Conservation (phyloP, 129 eudicot genomes). For the Tagetes erecta region DNA sequence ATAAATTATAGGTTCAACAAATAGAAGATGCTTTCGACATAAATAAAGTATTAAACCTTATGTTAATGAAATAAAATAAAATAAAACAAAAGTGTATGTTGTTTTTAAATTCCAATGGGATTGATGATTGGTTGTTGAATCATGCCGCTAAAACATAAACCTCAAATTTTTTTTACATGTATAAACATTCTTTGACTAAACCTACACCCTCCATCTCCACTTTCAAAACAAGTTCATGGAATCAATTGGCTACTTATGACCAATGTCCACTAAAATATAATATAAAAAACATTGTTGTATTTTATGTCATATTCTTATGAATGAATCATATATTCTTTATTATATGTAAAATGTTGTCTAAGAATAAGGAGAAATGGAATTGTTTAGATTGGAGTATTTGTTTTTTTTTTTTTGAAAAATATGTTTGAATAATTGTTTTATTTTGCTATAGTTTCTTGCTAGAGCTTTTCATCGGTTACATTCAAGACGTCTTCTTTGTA, state of each 20-base stretch:
- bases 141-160: slow-evolving; percentile 6
- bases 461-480: too few species aligned
- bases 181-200: slow-evolving; percentile 1
- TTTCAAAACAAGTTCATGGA: slow-evolving; percentile 3
- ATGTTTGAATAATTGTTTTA: too few species aligned
- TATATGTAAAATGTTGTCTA: not conserved
- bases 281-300: not conserved
- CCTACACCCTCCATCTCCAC: slow-evolving; percentile 23
- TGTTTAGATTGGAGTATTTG: too few species aligned
- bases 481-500: too few species aligned
- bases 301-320: not conserved
- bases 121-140: slow-evolving; percentile 17
- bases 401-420: too few species aligned
- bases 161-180: not conserved
- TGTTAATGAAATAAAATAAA: not conserved
- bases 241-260: not conserved
- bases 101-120: not conserved
- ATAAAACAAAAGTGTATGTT: not conserved
- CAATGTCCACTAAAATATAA: not conserved
- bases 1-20: too few species aligned
- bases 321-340: not conserved
- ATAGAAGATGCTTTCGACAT: too few species aligned
- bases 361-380: too few species aligned
- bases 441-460: too few species aligned
- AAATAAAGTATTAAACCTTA: not conserved